Evolutionary conservation across 2,329 filamentous ascomycete genomes (phyloP).

Genomic region (Aspergillus amoenus): DNA sequence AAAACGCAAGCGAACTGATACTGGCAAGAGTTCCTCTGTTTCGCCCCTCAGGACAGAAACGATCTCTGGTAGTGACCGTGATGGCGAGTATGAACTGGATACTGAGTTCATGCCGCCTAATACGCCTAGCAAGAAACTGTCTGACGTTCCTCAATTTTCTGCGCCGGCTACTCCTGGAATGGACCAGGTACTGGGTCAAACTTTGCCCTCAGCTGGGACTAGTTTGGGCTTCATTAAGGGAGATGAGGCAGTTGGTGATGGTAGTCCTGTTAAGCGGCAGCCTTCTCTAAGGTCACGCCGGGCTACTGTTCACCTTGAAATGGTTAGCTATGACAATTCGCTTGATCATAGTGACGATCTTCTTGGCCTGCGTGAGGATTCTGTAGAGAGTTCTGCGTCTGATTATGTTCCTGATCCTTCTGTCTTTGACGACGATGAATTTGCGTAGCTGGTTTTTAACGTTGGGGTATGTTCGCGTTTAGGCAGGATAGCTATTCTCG

Average conservation of each 20-base stretch:
- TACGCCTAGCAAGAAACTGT: neutral
- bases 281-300: neutral
- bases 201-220: neutral
- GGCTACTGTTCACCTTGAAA: neutral
- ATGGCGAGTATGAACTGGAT: neutral
- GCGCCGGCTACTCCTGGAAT: neutral
- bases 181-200: too few species aligned
- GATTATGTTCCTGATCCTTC: slow-evolving; percentile 21
- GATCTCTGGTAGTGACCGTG: neutral
- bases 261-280: neutral
- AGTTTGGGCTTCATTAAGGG: neutral
- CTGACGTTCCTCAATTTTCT: neutral
- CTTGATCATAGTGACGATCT: slow-evolving; percentile 20
- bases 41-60: neutral
- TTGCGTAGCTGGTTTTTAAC: neutral
- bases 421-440: slow-evolving; percentile 3
- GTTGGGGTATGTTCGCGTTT: neutral
- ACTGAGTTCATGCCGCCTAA: neutral
- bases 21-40: neutral
- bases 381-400: slow-evolving; percentile 20
- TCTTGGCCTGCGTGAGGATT: neutral
- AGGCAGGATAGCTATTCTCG: neutral
- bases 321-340: slow-evolving; percentile 7
- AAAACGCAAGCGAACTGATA: slow-evolving; percentile 19
- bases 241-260: neutral